Conservation (phyloP, 208 protist species). For the Leishmania tropica region DNA sequence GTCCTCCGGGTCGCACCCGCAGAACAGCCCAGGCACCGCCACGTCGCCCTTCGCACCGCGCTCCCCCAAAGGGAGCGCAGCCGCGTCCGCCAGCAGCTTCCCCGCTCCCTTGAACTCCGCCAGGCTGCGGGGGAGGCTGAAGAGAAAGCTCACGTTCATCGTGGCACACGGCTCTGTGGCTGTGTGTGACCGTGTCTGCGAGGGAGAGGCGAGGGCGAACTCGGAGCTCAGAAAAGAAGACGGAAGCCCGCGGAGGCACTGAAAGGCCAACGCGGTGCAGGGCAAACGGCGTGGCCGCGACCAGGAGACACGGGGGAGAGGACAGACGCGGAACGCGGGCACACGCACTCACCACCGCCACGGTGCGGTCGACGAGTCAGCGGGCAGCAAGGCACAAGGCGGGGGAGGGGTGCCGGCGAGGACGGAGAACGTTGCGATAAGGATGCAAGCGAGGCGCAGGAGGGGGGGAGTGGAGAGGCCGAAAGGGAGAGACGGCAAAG, state of each 20-base stretch:
- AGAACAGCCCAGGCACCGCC: slow-evolving; percentile 25
- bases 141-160: slow-evolving; percentile 29
- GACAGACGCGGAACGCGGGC: too few species aligned
- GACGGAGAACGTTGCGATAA: too few species aligned
- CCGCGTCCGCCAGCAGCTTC: slow-evolving; percentile 26
- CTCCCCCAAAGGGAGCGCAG: slow-evolving; percentile 4
- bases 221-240: background rate
- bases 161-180: background rate
- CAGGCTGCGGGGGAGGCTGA: slow-evolving; percentile 21
- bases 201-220: background rate
- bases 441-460: too few species aligned
- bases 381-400: too few species aligned
- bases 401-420: too few species aligned
- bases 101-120: slow-evolving; percentile 12
- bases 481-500: too few species aligned
- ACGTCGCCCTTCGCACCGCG: background rate
- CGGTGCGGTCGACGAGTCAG: too few species aligned
- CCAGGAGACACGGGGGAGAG: too few species aligned
- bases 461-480: too few species aligned
- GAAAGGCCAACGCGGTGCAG: background rate
- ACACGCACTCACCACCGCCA: too few species aligned
- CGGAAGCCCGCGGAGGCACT: background rate
- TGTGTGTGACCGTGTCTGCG: background rate
- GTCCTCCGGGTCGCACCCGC: slow-evolving; percentile 37
- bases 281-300: background rate